Evolutionary conservation across 139 green algal genomes (phyloP), one percentile per base, ranked within the genome.

Genomic region (Chlorella vulgaris): DNA sequence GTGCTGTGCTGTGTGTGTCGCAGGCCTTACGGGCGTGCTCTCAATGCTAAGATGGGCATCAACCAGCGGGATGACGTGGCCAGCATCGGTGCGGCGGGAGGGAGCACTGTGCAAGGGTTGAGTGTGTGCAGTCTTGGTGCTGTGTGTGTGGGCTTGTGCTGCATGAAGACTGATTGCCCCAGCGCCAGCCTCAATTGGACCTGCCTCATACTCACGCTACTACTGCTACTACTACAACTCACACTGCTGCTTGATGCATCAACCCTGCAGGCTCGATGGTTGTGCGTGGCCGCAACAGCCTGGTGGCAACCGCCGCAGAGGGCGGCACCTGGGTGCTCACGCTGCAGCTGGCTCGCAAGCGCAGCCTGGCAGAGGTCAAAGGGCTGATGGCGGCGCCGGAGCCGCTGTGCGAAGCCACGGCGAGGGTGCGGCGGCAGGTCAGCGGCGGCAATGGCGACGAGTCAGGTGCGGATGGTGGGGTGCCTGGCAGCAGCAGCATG

Each of bases 11-110:
- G 24, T 63, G 13, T 29, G 18, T 10, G 51, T 4, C 85, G 87
- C 74, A 67, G 87, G 39, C 82, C 87, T 3, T 93, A 93, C 39
- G 29, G 35, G 1, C 83, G 90, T 26, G 80, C 81, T 61, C 21
- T 35, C 21, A 86, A 82, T 36, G 76, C 61, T 29, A 94, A 94
- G 74, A 86, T 96, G 80, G 92, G 92, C 31, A 74, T 78, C 55
- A 96, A 96, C 83, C 88, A 91, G 80, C 83, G 94, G 2, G 94
- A 97, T 77, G 89, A 95, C 79, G 63, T 89, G 6, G 87, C 83
- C 24, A 88, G 84, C 78, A 76, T 95, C n/a, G 69, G 82, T 79
- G 81, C 15, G 74, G 18, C 5, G 21, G 55, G 55, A 26, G 63
- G 31, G 15, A 40, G 61, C 29, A 40, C n/a, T n/a, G n/a, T n/a